Evolutionary conservation across 371 early-diverging fungal genomes (phyloP).

Genomic region (Mortierella sp.): DNA sequence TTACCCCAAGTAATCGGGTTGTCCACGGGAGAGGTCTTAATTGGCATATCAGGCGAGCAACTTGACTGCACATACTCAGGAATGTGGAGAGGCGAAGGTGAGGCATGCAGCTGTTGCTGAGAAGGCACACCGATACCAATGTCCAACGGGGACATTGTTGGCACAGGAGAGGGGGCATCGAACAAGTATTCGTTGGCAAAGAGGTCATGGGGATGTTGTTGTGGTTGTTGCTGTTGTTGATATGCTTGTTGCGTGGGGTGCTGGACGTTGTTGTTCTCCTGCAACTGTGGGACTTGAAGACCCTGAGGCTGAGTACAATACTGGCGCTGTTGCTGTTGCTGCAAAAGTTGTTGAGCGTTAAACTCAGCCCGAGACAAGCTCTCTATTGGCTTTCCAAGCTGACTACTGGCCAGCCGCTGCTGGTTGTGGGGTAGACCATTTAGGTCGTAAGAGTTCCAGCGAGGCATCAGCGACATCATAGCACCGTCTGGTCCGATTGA

Average conservation of each 20-base stretch:
- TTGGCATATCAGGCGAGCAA: conserved; percentile 48
- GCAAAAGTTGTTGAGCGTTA: conserved; percentile 15
- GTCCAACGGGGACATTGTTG: conserved; percentile 44
- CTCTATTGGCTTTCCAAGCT: too few relatives aligned
- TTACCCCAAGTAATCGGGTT: conserved; percentile 42
- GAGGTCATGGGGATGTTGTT: conserved; percentile 19
- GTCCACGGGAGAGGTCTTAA: conserved; percentile 47
- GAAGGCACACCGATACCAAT: conserved; percentile 20
- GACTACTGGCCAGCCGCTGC: neutral
- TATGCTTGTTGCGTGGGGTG: conserved; percentile 19
- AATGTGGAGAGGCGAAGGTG: conserved; percentile 33
- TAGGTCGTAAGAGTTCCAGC: conserved; percentile 41
- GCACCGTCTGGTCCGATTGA: conserved; percentile 30
- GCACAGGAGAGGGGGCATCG: conserved; percentile 54
- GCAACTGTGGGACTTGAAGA: conserved; percentile 5
- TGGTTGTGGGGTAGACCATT: conserved; percentile 19
- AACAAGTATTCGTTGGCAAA: conserved; percentile 30
- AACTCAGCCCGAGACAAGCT: neutral
- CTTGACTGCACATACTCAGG: conserved; percentile 47
- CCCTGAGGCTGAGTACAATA: conserved; percentile 14
- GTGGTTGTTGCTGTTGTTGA: conserved; percentile 24
- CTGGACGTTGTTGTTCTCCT: conserved; percentile 11
- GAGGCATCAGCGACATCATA: conserved; percentile 26
- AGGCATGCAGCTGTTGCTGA: conserved; percentile 22
- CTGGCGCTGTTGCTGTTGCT: conserved; percentile 19